Evolutionary conservation across 306 rosid species (phyloP).

Genomic region (Prunus kanzakura): DNA sequence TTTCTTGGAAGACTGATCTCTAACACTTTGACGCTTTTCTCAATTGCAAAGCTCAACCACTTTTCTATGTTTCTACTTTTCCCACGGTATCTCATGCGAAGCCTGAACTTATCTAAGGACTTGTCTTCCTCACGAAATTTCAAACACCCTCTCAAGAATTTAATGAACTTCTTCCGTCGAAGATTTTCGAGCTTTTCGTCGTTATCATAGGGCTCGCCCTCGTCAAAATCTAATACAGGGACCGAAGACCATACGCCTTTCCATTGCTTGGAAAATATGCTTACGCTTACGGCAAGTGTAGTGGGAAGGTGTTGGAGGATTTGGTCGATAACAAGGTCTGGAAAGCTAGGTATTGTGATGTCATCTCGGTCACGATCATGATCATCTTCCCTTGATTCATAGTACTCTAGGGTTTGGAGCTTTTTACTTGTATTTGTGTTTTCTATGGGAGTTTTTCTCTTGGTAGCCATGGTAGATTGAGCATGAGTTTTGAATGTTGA

Average conservation of each 20-base stretch:
- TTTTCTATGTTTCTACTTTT: background rate
- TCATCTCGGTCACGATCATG: no score
- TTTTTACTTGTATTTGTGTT: no score
- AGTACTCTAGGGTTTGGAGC: no score
- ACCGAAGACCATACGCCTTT: background rate
- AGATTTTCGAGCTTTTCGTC: background rate
- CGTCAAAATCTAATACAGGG: background rate
- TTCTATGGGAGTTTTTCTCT: no score
- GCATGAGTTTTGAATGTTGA: no score
- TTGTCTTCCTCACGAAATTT: background rate
- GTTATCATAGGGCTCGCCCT: background rate
- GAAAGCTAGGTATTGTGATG: background rate
- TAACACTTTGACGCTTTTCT: background rate
- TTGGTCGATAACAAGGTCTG: background rate
- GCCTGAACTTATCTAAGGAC: background rate
- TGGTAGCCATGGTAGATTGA: no score
- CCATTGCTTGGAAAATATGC: slow-evolving; percentile 2
- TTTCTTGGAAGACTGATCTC: background rate
- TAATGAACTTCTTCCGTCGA: background rate
- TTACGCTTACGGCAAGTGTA: background rate
- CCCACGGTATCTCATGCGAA: background rate
- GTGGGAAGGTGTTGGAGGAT: background rate
- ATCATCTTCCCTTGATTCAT: no score
- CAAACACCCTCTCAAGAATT: background rate
- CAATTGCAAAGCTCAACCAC: background rate